A percentile compares a stretch with the other conserved stretches of the same genome.
These are phyloP conservation scores for Caryopteris hybrid DNA, from an alignment of 305 asterid genomes.

Conservation along the genomic window DNA sequence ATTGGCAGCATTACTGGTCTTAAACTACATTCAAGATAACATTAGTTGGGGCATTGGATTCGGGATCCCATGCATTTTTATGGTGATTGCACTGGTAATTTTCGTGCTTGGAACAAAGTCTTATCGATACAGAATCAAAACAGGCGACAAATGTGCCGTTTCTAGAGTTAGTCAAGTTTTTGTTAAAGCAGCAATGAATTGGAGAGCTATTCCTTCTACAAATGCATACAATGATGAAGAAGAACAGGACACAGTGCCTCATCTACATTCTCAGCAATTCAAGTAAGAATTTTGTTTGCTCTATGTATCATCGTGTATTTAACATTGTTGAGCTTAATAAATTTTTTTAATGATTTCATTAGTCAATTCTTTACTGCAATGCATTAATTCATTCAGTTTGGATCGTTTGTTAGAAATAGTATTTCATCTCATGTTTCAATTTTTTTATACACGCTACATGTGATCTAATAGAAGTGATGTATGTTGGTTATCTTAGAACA, in stretches of 20 bases:
- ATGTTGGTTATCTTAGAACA: no score
- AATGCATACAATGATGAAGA: conserved; percentile 14
- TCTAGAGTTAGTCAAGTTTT: conserved; percentile 22
- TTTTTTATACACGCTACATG: no score
- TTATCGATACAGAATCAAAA: conserved; percentile 21
- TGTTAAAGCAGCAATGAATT: conserved; percentile 13
- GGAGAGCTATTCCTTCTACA: conserved; percentile 6
- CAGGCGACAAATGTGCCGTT: conserved; percentile 13
- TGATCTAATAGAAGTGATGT: no score
- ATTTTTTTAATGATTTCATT: no score
- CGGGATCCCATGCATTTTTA: conserved; percentile 36
- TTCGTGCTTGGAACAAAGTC: conserved; percentile 26
- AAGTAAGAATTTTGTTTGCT: conserved; percentile 8
- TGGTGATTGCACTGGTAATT: conserved; percentile 17
- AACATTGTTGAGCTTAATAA: background rate
- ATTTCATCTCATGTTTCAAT: no score
- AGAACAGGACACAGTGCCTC: conserved; percentile 10
- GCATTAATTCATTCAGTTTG: no score
- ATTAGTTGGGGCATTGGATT: conserved; percentile 40
- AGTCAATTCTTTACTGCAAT: no score
- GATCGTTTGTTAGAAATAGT: no score
- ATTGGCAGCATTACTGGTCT: conserved; percentile 19
- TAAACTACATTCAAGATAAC: conserved; percentile 46
- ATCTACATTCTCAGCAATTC: conserved; percentile 15
- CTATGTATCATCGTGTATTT: no score